Conservation (phyloP, 1,139 yeast species). For the Casaregolazyma lundiana region DNA sequence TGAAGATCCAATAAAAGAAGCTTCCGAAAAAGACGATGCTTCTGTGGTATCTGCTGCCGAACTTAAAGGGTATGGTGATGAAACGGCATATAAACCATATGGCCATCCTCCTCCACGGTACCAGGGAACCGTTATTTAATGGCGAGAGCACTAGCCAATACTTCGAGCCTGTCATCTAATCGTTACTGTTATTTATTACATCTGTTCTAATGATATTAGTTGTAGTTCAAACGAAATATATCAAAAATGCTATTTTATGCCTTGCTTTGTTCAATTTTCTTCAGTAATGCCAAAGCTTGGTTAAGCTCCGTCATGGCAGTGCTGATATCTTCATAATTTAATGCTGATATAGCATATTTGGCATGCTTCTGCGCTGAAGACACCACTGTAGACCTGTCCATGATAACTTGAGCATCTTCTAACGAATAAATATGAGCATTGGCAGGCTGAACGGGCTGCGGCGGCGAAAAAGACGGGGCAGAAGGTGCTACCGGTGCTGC, state of each 20-base stretch:
- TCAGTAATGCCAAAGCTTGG: constrained; percentile 48
- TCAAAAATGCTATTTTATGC: background rate
- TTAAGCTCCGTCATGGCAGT: constrained; percentile 79
- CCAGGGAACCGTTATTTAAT: constrained; percentile 26
- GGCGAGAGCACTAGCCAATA: too few relatives aligned
- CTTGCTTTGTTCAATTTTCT: constrained; percentile 5
- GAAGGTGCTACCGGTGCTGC: constrained; percentile 38
- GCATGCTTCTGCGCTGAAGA: constrained; percentile 79
- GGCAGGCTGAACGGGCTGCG: constrained; percentile 17
- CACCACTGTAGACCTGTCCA: constrained; percentile 58
- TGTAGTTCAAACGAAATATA: background rate
- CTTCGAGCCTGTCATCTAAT: background rate
- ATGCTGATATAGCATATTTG: constrained; percentile 87
- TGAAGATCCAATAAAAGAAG: constrained; percentile 9
- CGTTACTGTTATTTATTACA: background rate
- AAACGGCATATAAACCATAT: constrained; percentile 29
- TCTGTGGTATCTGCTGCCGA: constrained; percentile 4
- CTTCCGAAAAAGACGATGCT: background rate
- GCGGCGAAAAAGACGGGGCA: constrained; percentile 15
- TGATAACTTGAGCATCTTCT: constrained; percentile 46
- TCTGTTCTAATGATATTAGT: constrained; percentile 1
- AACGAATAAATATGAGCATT: constrained; percentile 32
- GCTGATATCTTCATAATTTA: constrained; percentile 79
- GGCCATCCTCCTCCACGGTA: constrained; percentile 32
- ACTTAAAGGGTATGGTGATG: constrained; percentile 23